These are phyloP conservation scores for Fusarium chuoi DNA, from an alignment of 2,329 filamentous ascomycete species.

Conservation along the genomic window DNA sequence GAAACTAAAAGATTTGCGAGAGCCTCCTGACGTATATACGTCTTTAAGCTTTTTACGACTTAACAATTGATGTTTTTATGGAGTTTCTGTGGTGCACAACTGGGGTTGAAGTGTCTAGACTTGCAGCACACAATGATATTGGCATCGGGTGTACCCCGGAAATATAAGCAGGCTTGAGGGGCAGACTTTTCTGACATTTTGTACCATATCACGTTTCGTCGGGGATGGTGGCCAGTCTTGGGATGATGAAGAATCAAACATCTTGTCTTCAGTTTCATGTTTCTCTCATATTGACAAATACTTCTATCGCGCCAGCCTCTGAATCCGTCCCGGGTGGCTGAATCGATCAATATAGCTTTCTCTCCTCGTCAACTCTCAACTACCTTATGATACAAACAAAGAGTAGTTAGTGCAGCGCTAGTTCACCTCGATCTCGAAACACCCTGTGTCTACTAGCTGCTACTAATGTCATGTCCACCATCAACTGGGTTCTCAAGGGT, in stretches of 20 bases:
- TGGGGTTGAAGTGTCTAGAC: not conserved
- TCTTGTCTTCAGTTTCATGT: slow-evolving; percentile 16
- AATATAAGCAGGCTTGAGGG: not conserved
- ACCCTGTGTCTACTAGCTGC: slow-evolving; percentile 1
- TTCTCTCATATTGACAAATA: slow-evolving; percentile 12
- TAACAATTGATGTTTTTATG: slow-evolving; percentile 34
- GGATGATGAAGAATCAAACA: slow-evolving; percentile 13
- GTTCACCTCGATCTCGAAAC: not conserved
- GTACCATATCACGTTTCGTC: not conserved
- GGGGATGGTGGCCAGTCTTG: not conserved
- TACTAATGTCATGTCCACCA: not conserved
- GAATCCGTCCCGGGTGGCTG: not conserved
- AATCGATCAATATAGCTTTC: not conserved
- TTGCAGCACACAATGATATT: not conserved
- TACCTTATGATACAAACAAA: slow-evolving; percentile 39
- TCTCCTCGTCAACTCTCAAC: not conserved
- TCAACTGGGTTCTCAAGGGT: not conserved
- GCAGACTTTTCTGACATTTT: not conserved
- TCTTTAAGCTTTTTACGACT: slow-evolving; percentile 30
- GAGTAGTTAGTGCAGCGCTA: slow-evolving; percentile 18
- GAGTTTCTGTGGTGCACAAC: not conserved
- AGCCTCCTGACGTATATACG: slow-evolving; percentile 10
- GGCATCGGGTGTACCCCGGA: no score
- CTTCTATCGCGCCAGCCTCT: slow-evolving; percentile 16
- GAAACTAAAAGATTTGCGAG: slow-evolving; percentile 28